Base-by-base conservation (phyloP, 1,284 basidiomycete species). In the Fomitopsis palustris region DNA sequence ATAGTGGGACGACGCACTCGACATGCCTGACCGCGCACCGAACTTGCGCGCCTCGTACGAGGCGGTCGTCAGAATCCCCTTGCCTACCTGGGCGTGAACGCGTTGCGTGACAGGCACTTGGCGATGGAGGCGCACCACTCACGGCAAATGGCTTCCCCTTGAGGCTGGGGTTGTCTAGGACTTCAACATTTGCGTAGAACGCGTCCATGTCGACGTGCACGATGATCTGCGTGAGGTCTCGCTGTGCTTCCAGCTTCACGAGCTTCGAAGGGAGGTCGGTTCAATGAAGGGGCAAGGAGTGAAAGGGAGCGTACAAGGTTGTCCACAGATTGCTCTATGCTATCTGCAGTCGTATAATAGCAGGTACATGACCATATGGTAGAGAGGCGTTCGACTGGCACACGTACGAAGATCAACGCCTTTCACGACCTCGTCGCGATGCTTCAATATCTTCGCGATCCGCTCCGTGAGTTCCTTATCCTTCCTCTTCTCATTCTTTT, bases 21-120 rank as follows among this genome's bases (percentile, higher is more conserved):
- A 84, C 94, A 96, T 96, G 31, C 92, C 94, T 4, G 92, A 94
- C 27, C 94, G 85, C 35, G 92, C 89, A 0, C 95, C 95, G 66
- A 82, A 95, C 69, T 90, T 93, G 54, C 95, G 82, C 1, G 95
- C 95, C 70, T 95, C 94, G 63, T 97, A 97, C 1, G 91, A 94
- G 21, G 95, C 93, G 0, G 95, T 97, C 2, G 83, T 87, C 17
- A 96, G 72, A 3, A 96, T 90, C 7, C 92, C 92, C 47, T 78
- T 73, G 23, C 88, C 89, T 29, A 92, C 88, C 89, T 91, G 62
- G 39, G 23, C 23, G 47, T 42, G 23, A 33, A 33, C 5, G 27
- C 21, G 45, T 14, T 8, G 17, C 19, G 33, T 4, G 29, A 33
- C 35, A 19, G 3, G 19, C 29, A 19, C 10, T 9, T 21, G n/a